Conservation (phyloP, 257 asterid genomes). For the Knoxia roxburghii region DNA sequence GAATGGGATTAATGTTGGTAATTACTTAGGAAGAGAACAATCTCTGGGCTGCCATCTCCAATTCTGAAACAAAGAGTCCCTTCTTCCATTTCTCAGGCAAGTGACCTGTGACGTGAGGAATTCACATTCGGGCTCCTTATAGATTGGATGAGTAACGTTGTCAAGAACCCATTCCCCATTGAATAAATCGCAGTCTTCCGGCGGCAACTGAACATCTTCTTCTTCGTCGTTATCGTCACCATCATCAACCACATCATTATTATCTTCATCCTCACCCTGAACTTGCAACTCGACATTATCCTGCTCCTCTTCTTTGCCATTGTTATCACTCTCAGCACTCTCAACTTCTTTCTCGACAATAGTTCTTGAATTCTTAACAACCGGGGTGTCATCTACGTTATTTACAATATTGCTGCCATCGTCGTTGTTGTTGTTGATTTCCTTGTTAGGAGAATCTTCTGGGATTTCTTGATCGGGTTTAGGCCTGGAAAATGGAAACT, state of each 20-base stretch:
- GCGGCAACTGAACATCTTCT: conserved; percentile 46
- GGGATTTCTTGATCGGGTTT: conserved; percentile 32
- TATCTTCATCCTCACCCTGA: conserved; percentile 29
- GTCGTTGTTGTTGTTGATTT: neutral
- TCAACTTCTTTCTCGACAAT: conserved; percentile 42
- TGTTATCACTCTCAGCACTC: neutral
- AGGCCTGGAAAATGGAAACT: conserved; percentile 57
- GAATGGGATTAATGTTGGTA: neutral
- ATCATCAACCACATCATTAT: conserved; percentile 28
- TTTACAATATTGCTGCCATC: neutral
- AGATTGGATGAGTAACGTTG: conserved; percentile 50
- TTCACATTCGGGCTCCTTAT: conserved; percentile 62
- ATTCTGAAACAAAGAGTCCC: conserved; percentile 59
- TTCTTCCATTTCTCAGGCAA: conserved; percentile 68
- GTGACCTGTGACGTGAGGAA: conserved; percentile 80
- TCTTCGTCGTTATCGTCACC: conserved; percentile 34
- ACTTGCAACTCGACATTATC: conserved; percentile 29
- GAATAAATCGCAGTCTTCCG: conserved; percentile 62
- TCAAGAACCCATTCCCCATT: conserved; percentile 72
- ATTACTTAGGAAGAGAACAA: conserved; percentile 74
- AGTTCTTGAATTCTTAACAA: conserved; percentile 48
- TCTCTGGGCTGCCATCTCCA: conserved; percentile 92
- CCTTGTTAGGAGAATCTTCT: neutral
- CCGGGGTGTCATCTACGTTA: conserved; percentile 26
- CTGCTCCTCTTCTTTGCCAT: conserved; percentile 22